Evolutionary conservation across 768 basidiomycete species (phyloP).

Genomic region (Erythrobasidium yunnanense): DNA sequence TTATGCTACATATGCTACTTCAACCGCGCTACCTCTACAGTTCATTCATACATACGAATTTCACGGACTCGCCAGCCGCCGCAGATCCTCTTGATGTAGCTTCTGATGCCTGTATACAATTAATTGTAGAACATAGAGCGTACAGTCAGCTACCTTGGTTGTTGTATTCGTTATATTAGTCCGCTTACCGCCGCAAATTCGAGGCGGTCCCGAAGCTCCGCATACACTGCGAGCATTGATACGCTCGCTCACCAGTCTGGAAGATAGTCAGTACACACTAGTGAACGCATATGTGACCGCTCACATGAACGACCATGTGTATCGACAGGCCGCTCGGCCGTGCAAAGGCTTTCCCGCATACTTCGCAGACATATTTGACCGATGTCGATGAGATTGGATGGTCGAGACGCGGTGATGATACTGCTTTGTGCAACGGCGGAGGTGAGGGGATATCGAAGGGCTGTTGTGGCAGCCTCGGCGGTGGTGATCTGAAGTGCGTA

Average conservation of each 20-base stretch:
- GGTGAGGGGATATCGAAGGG: too few relatives aligned
- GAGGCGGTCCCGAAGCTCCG: background rate
- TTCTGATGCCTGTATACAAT: slow-evolving; percentile 4
- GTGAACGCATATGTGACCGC: background rate
- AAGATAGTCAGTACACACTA: background rate
- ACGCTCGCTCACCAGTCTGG: slow-evolving; percentile 7
- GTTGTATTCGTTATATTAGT: background rate
- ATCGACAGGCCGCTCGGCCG: background rate
- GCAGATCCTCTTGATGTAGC: background rate
- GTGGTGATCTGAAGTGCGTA: too few relatives aligned
- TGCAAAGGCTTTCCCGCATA: background rate
- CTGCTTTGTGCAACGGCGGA: too few relatives aligned
- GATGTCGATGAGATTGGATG: too few relatives aligned
- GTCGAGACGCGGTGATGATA: too few relatives aligned
- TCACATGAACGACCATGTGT: background rate
- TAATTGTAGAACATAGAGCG: too few relatives aligned
- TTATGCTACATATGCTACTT: too few relatives aligned
- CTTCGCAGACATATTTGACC: background rate
- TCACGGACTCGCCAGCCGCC: background rate
- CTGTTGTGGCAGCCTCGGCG: too few relatives aligned
- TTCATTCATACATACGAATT: too few relatives aligned
- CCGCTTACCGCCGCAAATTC: background rate
- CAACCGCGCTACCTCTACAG: too few relatives aligned
- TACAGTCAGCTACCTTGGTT: background rate
- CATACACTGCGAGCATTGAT: background rate